phyloP scores from a whole-genome alignment of 441 rosid species.

The Theobroma grandiflorum region DNA sequence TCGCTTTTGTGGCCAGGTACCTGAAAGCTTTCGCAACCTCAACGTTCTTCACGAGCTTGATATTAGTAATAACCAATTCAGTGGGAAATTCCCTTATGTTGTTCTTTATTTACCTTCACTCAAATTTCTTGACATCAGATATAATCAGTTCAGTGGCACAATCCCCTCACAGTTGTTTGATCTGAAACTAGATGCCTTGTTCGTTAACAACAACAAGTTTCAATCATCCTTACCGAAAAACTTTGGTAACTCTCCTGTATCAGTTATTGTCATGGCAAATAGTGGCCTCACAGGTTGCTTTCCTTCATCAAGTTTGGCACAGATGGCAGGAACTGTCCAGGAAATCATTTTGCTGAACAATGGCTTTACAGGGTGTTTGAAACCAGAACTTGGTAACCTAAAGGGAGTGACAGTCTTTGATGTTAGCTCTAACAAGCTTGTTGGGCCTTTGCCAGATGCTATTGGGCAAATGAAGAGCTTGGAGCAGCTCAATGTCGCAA shows the following conservation, averaged over 20 bases:
- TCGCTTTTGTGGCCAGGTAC: conserved; percentile 67
- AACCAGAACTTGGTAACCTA: conserved; percentile 61
- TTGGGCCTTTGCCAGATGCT: conserved; percentile 67
- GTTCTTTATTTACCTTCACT: conserved; percentile 67
- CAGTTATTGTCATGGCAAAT: conserved; percentile 80
- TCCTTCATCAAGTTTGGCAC: conserved; percentile 63
- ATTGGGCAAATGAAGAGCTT: conserved; percentile 74
- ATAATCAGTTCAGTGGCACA: conserved; percentile 58
- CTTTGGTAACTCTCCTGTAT: conserved; percentile 80
- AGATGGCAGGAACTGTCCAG: conserved; percentile 64
- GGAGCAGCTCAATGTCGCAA: conserved; percentile 77
- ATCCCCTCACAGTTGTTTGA: conserved; percentile 69
- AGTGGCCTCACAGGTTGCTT: conserved; percentile 64
- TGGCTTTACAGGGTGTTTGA: conserved; percentile 72
- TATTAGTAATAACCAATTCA: conserved; percentile 72
- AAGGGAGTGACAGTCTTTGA: conserved; percentile 69
- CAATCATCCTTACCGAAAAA: conserved; percentile 63
- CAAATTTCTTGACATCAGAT: conserved; percentile 79
- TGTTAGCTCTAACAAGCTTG: conserved; percentile 67
- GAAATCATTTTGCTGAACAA: conserved; percentile 59
- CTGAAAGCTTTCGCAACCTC: conserved; percentile 54
- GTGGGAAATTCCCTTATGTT: conserved; percentile 72
- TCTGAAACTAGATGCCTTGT: conserved; percentile 79
- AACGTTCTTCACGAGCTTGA: conserved; percentile 71
- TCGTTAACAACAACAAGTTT: conserved; percentile 79